These are phyloP conservation scores for Neurospora hispaniola DNA, from an alignment of 495 filamentous ascomycete species.

Conservation along the genomic window DNA sequence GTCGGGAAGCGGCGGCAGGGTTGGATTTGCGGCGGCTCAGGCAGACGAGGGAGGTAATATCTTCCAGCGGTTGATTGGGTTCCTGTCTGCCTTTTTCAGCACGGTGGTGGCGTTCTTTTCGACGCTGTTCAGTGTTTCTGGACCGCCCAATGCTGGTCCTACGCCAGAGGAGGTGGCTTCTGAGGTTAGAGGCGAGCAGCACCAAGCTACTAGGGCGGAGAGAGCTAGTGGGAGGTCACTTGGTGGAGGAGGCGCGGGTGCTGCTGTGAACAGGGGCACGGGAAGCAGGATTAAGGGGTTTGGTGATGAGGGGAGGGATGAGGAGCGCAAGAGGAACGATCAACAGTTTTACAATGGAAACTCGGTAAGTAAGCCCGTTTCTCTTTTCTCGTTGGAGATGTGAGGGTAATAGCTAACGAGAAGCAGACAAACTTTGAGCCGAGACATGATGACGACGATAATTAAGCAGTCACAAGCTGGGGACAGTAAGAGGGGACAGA, in stretches of 20 bases:
- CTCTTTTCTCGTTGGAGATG: no score
- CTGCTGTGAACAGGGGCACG: not conserved
- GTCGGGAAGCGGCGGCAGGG: not conserved
- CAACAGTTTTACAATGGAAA: slow-evolving; percentile 84
- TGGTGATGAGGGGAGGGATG: slow-evolving; percentile 5
- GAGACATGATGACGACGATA: slow-evolving; percentile 46
- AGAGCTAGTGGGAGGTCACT: not conserved
- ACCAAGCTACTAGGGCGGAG: not conserved
- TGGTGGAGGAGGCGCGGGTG: not conserved
- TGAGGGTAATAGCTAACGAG: slow-evolving; percentile 1
- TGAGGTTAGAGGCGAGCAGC: not conserved
- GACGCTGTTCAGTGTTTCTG: slow-evolving; percentile 17
- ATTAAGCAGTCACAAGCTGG: slow-evolving; percentile 5
- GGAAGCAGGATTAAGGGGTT: slow-evolving; percentile 18
- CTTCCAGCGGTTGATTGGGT: slow-evolving; percentile 42
- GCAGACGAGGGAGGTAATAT: slow-evolving; percentile 40
- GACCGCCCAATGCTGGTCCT: slow-evolving; percentile 2
- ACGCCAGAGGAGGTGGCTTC: slow-evolving; percentile 1
- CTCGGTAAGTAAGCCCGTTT: slow-evolving; percentile 43
- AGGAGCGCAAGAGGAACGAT: slow-evolving; percentile 32
- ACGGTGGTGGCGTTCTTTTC: slow-evolving; percentile 21
- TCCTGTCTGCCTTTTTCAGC: slow-evolving; percentile 39
- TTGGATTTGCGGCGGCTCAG: slow-evolving; percentile 30
- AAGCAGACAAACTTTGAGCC: slow-evolving; percentile 66
- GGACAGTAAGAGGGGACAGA: not conserved